phyloP scores from a whole-genome alignment of 306 rosid genomes.

The Lotus japonicus region DNA sequence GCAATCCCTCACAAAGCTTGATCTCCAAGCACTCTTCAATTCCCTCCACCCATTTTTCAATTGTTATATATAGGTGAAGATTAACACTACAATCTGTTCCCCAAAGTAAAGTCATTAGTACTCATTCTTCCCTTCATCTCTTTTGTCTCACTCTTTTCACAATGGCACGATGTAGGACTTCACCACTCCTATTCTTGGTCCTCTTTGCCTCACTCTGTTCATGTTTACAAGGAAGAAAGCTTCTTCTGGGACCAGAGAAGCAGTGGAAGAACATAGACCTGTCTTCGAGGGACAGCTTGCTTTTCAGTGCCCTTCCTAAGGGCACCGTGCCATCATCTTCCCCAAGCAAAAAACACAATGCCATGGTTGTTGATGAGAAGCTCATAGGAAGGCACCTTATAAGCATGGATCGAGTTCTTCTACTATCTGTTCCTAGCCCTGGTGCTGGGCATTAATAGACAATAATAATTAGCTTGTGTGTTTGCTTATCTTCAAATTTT shows the following conservation, averaged over 20 bases:
- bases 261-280: neutral
- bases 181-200: constrained; percentile 30
- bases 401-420: constrained; percentile 29
- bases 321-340: constrained; percentile 60
- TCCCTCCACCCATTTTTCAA: neutral
- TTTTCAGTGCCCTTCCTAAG: constrained; percentile 62
- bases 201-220: constrained; percentile 29
- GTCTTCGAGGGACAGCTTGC: constrained; percentile 26
- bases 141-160: neutral
- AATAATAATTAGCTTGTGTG: neutral
- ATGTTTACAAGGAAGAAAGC: constrained; percentile 40
- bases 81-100: neutral
- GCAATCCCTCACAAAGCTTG: neutral
- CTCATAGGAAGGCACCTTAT: constrained; percentile 60
- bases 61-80: neutral
- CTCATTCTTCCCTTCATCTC: neutral
- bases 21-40: neutral
- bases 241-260: constrained; percentile 13
- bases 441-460: constrained; percentile 50
- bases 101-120: neutral
- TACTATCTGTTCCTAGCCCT: constrained; percentile 69
- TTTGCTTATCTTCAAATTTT: neutral
- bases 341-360: constrained; percentile 63
- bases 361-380: constrained; percentile 41
- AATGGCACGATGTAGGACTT: constrained; percentile 46